Evolutionary conservation across 768 basidiomycete species (phyloP), one percentile per base, ranked within the genome.

Genomic region (Leccinum fibrillosum): DNA sequence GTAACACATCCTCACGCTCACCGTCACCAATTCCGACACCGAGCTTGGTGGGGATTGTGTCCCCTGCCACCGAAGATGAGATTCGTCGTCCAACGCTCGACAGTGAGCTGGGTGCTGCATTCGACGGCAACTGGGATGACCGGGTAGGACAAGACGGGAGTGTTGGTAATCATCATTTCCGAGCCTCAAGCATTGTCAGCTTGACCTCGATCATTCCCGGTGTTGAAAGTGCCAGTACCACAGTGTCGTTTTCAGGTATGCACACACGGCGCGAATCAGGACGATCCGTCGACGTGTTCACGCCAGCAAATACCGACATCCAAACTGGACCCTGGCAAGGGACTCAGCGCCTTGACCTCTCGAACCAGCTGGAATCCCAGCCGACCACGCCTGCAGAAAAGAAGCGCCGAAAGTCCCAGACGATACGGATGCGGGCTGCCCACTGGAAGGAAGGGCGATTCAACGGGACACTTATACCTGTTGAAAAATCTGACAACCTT

Each of bases 401-500:
- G 54, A 69, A 69, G 47, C 67, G 63, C 5, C 72, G 77, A 52
- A 73, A 81, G 49, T 77, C 79, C 6, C 72, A 79, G 57, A 86
- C 83, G 15, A 72, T 87, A 23, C 81, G 81, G 21, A 77, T 80
- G 66, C 80, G 86, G 39, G 87, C 86, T 45, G 73, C 72, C 50
- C 80, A 79, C 26, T 88, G 83, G 85, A 78, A 78, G 37, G 81
- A 83, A 63, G 80, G 81, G 23, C 78, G 86, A 49, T 82, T 85
- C 57, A 70, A 71, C 37, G 74, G 75, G 56, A 72, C 72, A 1
- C 66, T 75, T 7, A 62, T 74, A 21, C 64, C 64, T 4, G 25
- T 53, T 17, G 66, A 64, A 17, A 58, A 54, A 10, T 52, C 44
- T 34, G 54, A n/a, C 39, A 60, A 62, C 53, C 34, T 53, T 51